Evolutionary conservation across 2,329 filamentous ascomycete genomes (phyloP), one percentile per base, ranked within the genome.

Genomic region (Aurifilum marmelostoma): DNA sequence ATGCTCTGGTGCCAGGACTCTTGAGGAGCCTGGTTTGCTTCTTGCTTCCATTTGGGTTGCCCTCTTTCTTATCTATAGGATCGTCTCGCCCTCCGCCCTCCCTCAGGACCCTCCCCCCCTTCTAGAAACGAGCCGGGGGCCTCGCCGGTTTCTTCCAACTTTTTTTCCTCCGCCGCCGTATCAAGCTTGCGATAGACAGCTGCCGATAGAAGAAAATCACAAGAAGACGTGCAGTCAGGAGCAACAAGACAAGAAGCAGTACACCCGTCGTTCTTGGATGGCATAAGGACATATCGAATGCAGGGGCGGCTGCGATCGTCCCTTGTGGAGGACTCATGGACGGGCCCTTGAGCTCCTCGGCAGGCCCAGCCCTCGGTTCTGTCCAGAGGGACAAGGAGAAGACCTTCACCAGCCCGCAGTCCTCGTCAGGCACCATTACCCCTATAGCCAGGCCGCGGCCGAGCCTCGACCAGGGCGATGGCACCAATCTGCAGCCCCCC

Each of bases 381-480:
- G 61, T 67, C 39, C 69, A 71, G 69, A 69, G 68, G 64, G 69
- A 87, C 78, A 87, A 86, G 79, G 81, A 69, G 68, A 69, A 67
- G 79, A 81, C 83, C 69, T 79, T 83, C 70, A 79, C 79, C 68
- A 77, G 79, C 67, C 56, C 39, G 41, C 83, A 87, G 67, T 80
- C 80, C 68, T 75, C 82, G 70, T 69, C 78, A 21, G 75, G 79
- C 66, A 76, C 80, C 27, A 73, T 80, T 67, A 82, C 76, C 61
- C 76, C 79, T 37, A 75, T 77, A 75, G 67, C n/a, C 59, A 62
- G 78, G 66, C 77, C 80, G 69, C 82, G 80, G 71, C 78, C 83
- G 37, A 88, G 86, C 74, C 78, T 89, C 73, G 88, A 90, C 69
- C 85, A 87, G 73, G 85, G 87, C 78, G 83, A 81, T 69, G 76